Conservation (phyloP, 2,329 filamentous ascomycete genomes). For the Trichoderma semiorbis region DNA sequence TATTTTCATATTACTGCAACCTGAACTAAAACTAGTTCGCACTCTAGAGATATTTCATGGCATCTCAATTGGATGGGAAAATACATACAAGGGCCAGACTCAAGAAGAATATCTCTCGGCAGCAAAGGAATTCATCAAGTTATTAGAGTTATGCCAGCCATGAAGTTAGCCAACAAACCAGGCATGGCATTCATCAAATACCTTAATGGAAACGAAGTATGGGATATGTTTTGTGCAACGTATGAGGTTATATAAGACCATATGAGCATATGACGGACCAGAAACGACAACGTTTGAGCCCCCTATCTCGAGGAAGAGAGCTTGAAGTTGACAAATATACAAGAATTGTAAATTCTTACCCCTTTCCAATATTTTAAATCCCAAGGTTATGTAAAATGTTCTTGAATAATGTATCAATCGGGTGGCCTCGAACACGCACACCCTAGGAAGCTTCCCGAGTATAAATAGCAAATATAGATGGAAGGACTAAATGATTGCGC, state of each 20-base stretch:
- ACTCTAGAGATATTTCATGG: neutral
- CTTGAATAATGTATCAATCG: neutral
- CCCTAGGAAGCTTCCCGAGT: neutral
- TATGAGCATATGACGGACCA: neutral
- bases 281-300: neutral
- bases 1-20: neutral
- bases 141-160: neutral
- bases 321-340: neutral
- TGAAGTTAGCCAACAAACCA: neutral
- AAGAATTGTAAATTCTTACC: neutral
- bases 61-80: neutral
- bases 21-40: neutral
- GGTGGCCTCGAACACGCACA: neutral
- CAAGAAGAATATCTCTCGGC: neutral
- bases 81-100: neutral
- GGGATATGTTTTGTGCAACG: neutral
- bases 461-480: neutral
- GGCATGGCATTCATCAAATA: neutral
- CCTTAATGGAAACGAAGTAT: neutral
- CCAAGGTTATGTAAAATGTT: neutral
- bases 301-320: neutral
- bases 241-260: neutral
- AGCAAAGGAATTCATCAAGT: neutral
- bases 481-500: neutral
- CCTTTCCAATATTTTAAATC: neutral